Conservation (phyloP, 495 filamentous ascomycete species). For the Cudoniella acicularis region DNA sequence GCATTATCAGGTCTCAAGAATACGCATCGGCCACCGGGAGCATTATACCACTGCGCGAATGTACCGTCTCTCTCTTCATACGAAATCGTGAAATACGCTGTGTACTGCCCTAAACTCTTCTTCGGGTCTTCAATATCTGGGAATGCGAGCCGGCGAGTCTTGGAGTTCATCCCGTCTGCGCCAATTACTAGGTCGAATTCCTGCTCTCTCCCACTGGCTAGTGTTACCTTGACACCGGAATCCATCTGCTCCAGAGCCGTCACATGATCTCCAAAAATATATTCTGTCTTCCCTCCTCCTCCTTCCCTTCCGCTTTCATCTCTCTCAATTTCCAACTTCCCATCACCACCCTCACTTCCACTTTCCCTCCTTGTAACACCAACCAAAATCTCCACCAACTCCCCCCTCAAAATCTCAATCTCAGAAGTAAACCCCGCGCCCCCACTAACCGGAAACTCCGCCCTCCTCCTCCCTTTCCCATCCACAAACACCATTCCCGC, state of each 20-base stretch:
- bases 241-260: constrained; percentile 22
- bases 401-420: constrained; percentile 54
- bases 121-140: constrained; percentile 13
- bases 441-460: constrained; percentile 35
- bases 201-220: constrained; percentile 31
- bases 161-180: constrained; percentile 44
- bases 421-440: constrained; percentile 45
- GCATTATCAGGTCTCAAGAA: constrained; percentile 39
- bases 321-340: constrained; percentile 21
- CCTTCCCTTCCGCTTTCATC: background rate
- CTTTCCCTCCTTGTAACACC: constrained; percentile 27
- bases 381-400: constrained; percentile 43
- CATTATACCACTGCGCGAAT: constrained; percentile 29
- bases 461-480: constrained; percentile 31
- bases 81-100: constrained; percentile 38
- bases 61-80: background rate
- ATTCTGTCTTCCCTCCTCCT: constrained; percentile 22
- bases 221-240: constrained; percentile 31
- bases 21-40: constrained; percentile 29
- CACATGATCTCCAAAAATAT: constrained; percentile 40
- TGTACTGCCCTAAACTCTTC: constrained; percentile 25
- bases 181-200: constrained; percentile 44
- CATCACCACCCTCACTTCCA: background rate
- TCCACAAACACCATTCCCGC: constrained; percentile 45
- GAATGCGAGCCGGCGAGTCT: constrained; percentile 34